Conservation (phyloP, 805 yeast genomes). For the Saccharomycopsis olivae region DNA sequence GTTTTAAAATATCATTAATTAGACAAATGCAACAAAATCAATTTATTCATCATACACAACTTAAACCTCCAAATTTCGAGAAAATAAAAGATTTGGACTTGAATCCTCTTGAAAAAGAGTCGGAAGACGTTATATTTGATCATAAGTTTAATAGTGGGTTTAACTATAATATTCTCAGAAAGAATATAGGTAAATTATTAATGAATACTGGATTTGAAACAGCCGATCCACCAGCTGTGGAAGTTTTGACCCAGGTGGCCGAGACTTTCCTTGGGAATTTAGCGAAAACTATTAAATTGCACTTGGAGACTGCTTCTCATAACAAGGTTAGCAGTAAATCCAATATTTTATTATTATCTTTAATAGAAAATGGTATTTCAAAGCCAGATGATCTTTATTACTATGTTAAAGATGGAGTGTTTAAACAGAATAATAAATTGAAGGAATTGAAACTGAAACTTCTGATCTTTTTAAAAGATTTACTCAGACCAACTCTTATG, state of each 20-base stretch:
- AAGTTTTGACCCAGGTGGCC: conserved; percentile 73
- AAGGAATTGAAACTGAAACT: conserved; percentile 58
- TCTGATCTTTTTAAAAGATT: conserved; percentile 61
- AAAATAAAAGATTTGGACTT: conserved; percentile 57
- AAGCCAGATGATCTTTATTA: conserved; percentile 68
- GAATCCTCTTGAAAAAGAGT: conserved; percentile 72
- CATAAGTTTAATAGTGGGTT: conserved; percentile 40
- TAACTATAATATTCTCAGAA: conserved; percentile 54
- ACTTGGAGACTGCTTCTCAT: conserved; percentile 47
- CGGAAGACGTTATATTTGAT: conserved; percentile 48
- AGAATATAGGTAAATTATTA: conserved; percentile 63
- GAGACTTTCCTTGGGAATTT: conserved; percentile 70
- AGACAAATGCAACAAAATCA: conserved; percentile 84
- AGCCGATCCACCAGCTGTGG: conserved; percentile 66
- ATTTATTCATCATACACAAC: conserved; percentile 62
- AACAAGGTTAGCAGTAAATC: conserved; percentile 26
- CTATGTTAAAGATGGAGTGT: conserved; percentile 61
- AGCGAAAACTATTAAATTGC: conserved; percentile 57
- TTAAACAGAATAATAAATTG: conserved; percentile 59
- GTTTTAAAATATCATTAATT: conserved; percentile 80
- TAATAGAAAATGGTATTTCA: conserved; percentile 79
- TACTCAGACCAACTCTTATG: conserved; percentile 62
- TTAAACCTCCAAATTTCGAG: conserved; percentile 58
- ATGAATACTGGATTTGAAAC: conserved; percentile 92
- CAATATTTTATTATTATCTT: conserved; percentile 47